A percentile compares a stretch with the other conserved stretches of the same genome.
These are phyloP conservation scores for Lithospermum erythrorhizon DNA, from an alignment of 257 asterid species.

Conservation along the genomic window DNA sequence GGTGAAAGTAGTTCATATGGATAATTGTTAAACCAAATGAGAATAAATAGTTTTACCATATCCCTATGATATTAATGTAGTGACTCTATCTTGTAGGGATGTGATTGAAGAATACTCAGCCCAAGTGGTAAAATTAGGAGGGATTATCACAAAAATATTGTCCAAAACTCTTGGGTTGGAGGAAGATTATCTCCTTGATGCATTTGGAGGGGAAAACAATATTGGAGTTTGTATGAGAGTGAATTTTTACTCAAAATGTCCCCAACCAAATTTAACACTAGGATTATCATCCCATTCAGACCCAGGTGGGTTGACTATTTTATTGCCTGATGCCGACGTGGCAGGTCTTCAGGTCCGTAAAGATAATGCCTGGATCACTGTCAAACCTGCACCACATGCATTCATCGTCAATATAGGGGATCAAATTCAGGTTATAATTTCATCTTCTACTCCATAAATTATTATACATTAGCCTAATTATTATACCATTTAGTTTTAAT, in stretches of 20 bases:
- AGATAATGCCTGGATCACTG: slow-evolving; percentile 11
- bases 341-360: slow-evolving; percentile 18
- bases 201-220: not conserved
- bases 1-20: too few species aligned
- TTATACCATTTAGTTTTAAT: too few species aligned
- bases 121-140: slow-evolving; percentile 5
- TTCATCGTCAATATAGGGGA: slow-evolving; percentile 17
- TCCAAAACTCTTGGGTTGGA: slow-evolving; percentile 3
- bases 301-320: slow-evolving; percentile 12
- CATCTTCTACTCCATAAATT: too few species aligned
- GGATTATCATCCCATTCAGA: slow-evolving; percentile 20
- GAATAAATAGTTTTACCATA: too few species aligned
- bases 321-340: slow-evolving; percentile 12
- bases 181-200: slow-evolving; percentile 1
- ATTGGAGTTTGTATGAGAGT: slow-evolving; percentile 4
- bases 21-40: too few species aligned
- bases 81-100: slow-evolving; percentile 1
- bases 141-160: not conserved
- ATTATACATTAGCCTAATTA: too few species aligned
- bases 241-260: slow-evolving; percentile 15
- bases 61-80: not conserved
- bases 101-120: slow-evolving; percentile 5
- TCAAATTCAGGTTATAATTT: slow-evolving; percentile 12
- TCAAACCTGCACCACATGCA: slow-evolving; percentile 16
- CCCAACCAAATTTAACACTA: slow-evolving; percentile 13